Percentiles rank a stretch among this genome's conserved stretches.
These are phyloP conservation scores for Cercophora sp. DNA, from an alignment of 495 filamentous ascomycete genomes.

Conservation along the genomic window DNA sequence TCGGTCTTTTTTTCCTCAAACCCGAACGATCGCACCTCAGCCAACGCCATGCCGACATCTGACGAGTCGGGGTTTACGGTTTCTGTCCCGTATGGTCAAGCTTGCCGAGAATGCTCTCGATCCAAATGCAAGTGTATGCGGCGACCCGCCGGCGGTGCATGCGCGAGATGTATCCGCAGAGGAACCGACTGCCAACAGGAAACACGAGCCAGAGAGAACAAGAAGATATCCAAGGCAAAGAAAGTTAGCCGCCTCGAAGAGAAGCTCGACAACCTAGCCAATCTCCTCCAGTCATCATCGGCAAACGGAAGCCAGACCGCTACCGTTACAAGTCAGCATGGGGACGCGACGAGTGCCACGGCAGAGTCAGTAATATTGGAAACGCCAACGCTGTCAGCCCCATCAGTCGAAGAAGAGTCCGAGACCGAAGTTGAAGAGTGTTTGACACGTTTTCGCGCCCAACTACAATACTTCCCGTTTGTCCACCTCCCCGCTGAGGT, in stretches of 20 bases:
- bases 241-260: constrained; percentile 46
- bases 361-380: not conserved
- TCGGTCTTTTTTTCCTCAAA: no score
- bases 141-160: constrained; percentile 30
- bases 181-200: constrained; percentile 42
- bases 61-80: no score
- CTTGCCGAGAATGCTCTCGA: constrained; percentile 49
- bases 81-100: constrained; percentile 48
- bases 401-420: constrained; percentile 12
- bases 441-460: constrained; percentile 35
- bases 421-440: constrained; percentile 37
- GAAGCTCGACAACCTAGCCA: constrained; percentile 50
- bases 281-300: constrained; percentile 33
- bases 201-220: constrained; percentile 32
- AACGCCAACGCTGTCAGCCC: not conserved
- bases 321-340: not conserved
- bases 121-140: constrained; percentile 52
- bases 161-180: constrained; percentile 49
- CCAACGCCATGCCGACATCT: no score
- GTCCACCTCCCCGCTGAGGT: constrained; percentile 34
- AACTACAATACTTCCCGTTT: constrained; percentile 41
- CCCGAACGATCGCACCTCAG: no score
- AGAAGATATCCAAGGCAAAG: constrained; percentile 21
- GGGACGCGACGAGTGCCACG: not conserved
- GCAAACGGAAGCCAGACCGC: not conserved